These are phyloP conservation scores for Tetrahymena malaccensis DNA, from an alignment of 73 alveolate species.

Conservation along the genomic window DNA sequence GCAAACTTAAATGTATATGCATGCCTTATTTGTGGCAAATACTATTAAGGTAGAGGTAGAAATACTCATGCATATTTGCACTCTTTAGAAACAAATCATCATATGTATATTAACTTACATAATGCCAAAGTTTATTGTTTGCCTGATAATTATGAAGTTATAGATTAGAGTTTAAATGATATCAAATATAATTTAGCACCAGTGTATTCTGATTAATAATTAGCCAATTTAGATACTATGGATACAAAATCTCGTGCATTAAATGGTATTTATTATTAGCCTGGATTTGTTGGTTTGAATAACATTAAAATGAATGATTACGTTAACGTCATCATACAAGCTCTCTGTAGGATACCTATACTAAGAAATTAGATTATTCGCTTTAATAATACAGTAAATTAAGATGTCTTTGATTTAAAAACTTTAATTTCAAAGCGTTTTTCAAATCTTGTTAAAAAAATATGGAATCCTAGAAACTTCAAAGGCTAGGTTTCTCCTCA, in stretches of 20 bases:
- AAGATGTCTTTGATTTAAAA: constrained; percentile 47
- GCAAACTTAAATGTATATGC: constrained; percentile 85
- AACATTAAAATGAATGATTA: constrained; percentile 89
- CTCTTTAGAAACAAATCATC: constrained; percentile 85
- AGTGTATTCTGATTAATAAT: constrained; percentile 51
- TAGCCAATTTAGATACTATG: constrained; percentile 56
- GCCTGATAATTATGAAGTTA: constrained; percentile 92
- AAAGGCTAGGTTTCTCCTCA: constrained; percentile 76
- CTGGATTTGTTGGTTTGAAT: constrained; percentile 89
- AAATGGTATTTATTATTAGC: constrained; percentile 71
- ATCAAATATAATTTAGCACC: constrained; percentile 68
- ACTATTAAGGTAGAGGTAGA: constrained; percentile 87
- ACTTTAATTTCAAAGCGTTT: constrained; percentile 57
- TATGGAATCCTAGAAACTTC: constrained; percentile 94
- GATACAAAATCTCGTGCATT: constrained; percentile 60
- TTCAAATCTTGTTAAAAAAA: constrained; percentile 87
- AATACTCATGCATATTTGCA: constrained; percentile 87
- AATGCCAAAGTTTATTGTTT: constrained; percentile 80
- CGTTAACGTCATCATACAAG: constrained; percentile 85
- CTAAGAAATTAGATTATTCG: constrained; percentile 66
- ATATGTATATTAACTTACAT: constrained; percentile 78
- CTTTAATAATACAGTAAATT: constrained; percentile 45
- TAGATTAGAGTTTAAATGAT: constrained; percentile 76
- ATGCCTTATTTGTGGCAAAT: constrained; percentile 94
- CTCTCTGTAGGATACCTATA: constrained; percentile 72